These are phyloP conservation scores for Exophiala aquamarina DNA, from an alignment of 2,329 filamentous ascomycete genomes.

Conservation along the genomic window DNA sequence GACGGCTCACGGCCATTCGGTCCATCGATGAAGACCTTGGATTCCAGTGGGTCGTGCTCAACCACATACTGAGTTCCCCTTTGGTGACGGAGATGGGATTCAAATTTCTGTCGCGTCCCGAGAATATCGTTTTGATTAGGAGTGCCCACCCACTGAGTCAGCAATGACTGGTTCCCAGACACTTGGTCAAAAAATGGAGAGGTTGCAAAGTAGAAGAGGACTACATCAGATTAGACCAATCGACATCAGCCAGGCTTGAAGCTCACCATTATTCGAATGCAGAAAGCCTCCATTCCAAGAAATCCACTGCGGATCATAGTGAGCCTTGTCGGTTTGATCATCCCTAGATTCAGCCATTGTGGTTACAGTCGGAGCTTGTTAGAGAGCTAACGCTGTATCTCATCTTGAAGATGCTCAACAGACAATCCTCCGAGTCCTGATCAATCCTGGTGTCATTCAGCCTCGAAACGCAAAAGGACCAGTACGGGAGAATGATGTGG, in stretches of 20 bases:
- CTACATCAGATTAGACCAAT: constrained; percentile 31
- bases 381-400: too few species aligned
- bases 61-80: constrained; percentile 62
- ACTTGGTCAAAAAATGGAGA: constrained; percentile 64
- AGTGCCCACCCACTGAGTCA: constrained; percentile 49
- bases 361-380: neutral
- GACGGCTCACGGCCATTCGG: constrained; percentile 44
- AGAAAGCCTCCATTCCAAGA: constrained; percentile 24
- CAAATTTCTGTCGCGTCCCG: constrained; percentile 57
- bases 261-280: constrained; percentile 29
- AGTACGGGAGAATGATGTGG: too few species aligned
- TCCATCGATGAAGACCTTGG: constrained; percentile 40
- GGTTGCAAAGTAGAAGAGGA: constrained; percentile 62
- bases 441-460: too few species aligned
- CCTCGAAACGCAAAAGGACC: too few species aligned
- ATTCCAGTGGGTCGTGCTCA: constrained; percentile 55
- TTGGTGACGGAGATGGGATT: constrained; percentile 54
- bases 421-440: too few species aligned
- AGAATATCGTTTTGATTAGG: constrained; percentile 52
- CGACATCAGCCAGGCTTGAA: neutral
- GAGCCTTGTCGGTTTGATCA: constrained; percentile 24
- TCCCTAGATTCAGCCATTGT: constrained; percentile 22
- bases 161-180: constrained; percentile 60
- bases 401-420: too few species aligned
- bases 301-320: constrained; percentile 27